phyloP scores from a whole-genome alignment of 2,329 filamentous ascomycete species.

The Pochonia chlamydosporia region DNA sequence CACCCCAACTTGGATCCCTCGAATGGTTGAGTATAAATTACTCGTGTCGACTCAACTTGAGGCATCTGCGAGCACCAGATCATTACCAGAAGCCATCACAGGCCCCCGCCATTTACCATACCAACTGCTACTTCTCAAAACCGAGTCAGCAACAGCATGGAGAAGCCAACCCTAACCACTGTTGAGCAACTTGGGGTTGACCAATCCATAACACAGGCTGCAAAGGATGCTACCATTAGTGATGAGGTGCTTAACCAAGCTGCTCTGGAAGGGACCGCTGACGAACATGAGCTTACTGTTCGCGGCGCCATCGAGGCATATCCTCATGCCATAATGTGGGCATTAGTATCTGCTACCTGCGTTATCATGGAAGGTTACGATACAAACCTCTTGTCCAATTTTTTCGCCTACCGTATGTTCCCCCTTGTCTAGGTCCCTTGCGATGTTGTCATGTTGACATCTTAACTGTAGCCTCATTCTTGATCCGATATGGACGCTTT shows the following conservation, averaged over 20 bases:
- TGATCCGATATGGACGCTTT: no score
- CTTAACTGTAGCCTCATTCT: no score
- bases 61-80: background rate
- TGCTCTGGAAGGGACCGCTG: no score
- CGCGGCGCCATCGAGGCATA: no score
- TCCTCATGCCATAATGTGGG: slow-evolving; percentile 24
- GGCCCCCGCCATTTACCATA: background rate
- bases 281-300: background rate
- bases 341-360: slow-evolving; percentile 21
- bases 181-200: background rate
- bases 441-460: no score
- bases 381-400: slow-evolving; percentile 21
- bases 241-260: no score
- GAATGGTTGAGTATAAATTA: no score
- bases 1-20: no score
- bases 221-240: no score
- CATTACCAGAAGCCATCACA: background rate
- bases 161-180: background rate
- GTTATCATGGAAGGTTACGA: slow-evolving; percentile 32
- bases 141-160: background rate
- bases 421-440: no score
- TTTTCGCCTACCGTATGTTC: slow-evolving; percentile 22
- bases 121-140: no score
- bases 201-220: background rate
- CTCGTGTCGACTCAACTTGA: no score